A percentile compares a stretch with the other conserved stretches of the same genome.
phyloP scores from a whole-genome alignment of 345 rosid genomes.

The Corchorus capsularis region DNA sequence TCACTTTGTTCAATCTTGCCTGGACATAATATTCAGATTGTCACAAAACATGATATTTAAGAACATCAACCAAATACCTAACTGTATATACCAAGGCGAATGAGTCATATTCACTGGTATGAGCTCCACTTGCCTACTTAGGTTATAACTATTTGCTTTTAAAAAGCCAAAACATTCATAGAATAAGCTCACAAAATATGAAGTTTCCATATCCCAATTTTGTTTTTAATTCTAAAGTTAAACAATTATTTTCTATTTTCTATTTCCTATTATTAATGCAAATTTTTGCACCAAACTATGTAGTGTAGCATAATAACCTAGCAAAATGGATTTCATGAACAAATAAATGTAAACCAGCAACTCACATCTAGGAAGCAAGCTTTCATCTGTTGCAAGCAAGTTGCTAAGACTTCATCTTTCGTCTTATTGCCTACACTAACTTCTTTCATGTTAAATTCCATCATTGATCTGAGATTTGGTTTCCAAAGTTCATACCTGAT shows the following conservation, averaged over 20 bases:
- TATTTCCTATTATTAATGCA: neutral
- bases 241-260: no score
- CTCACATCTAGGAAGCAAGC: conserved; percentile 96
- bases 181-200: neutral
- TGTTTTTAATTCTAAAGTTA: no score
- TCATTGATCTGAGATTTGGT: conserved; percentile 92
- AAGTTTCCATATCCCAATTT: no score
- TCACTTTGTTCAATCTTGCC: conserved; percentile 77
- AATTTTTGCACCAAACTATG: neutral
- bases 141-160: neutral
- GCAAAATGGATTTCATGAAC: neutral
- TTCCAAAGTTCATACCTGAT: conserved; percentile 94
- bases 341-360: conserved; percentile 19
- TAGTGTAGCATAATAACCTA: neutral
- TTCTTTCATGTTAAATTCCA: conserved; percentile 95
- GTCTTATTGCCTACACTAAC: conserved; percentile 83
- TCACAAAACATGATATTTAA: conserved; percentile 13
- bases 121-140: neutral
- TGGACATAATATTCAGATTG: conserved; percentile 34
- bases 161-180: conserved; percentile 7
- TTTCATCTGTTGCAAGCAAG: conserved; percentile 96
- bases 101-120: no score
- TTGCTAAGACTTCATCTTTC: conserved; percentile 77
- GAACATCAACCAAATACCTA: neutral
- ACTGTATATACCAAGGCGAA: neutral